Percentiles rank a stretch among this genome's conserved stretches.
phyloP scores from a whole-genome alignment of 2,329 filamentous ascomycete species.

The Basipetospora chlamydospora region DNA sequence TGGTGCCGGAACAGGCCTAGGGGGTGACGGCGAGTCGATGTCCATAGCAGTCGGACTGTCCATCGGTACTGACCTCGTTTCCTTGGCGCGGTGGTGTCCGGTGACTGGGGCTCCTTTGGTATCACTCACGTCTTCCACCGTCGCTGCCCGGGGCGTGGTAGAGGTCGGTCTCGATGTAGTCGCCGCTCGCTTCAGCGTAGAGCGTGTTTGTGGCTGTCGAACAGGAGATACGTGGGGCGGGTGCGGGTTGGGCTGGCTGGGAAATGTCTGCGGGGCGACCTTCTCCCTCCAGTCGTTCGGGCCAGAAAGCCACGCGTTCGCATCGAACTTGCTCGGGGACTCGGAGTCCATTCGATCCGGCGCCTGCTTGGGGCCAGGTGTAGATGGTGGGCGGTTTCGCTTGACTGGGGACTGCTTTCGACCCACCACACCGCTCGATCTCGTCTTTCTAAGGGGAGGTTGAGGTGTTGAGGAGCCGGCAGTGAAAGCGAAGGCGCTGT shows the following conservation, averaged over 20 bases:
- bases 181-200: constrained; percentile 44
- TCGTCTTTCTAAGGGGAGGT: constrained; percentile 2
- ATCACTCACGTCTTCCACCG: constrained; percentile 31
- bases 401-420: constrained; percentile 4
- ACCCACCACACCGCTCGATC: constrained; percentile 3
- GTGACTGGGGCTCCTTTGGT: constrained; percentile 17
- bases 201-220: constrained; percentile 21
- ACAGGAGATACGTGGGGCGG: constrained; percentile 28
- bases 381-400: not conserved
- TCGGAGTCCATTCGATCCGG: not conserved
- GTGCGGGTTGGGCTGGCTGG: not conserved
- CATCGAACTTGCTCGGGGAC: not conserved
- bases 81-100: not conserved
- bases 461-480: constrained; percentile 6
- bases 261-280: constrained; percentile 39
- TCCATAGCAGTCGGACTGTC: constrained; percentile 49
- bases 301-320: constrained; percentile 13
- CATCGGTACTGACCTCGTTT: constrained; percentile 2
- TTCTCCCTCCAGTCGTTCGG: constrained; percentile 38
- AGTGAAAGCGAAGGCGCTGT: constrained; percentile 8
- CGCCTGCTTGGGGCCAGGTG: not conserved
- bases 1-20: not conserved
- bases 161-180: constrained; percentile 28
- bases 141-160: constrained; percentile 28
- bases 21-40: constrained; percentile 37